A percentile compares a stretch with the other conserved stretches of the same genome.
These are phyloP conservation scores for Amylocarpus encephaloides DNA, from an alignment of 2,329 filamentous ascomycete species.

Conservation along the genomic window DNA sequence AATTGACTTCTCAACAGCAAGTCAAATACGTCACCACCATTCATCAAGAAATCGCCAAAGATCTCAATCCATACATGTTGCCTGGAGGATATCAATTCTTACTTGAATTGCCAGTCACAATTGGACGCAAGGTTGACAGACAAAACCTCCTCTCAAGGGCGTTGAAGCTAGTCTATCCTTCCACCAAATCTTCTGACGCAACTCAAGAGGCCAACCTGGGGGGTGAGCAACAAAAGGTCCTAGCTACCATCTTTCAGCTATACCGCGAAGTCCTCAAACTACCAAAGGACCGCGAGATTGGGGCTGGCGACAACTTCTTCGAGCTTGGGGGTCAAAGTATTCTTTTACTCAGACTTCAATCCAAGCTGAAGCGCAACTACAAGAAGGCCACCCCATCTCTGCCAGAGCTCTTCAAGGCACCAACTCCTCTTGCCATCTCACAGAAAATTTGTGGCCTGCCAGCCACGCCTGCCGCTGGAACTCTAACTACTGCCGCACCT, in stretches of 20 bases:
- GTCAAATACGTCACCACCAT: slow-evolving; percentile 4
- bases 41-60: background rate
- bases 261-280: slow-evolving; percentile 3
- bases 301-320: slow-evolving; percentile 1
- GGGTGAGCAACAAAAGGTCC: slow-evolving; percentile 1
- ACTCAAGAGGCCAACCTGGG: background rate
- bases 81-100: slow-evolving; percentile 3
- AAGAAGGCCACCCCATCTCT: slow-evolving; percentile 1
- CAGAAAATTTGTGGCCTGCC: background rate
- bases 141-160: slow-evolving; percentile 1
- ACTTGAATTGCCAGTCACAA: background rate
- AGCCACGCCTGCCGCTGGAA: background rate
- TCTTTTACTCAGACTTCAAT: slow-evolving; percentile 3
- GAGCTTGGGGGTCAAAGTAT: slow-evolving; percentile 3
- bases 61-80: slow-evolving; percentile 5
- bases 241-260: background rate
- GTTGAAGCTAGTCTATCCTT: slow-evolving; percentile 2
- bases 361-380: slow-evolving; percentile 4
- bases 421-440: slow-evolving; percentile 1
- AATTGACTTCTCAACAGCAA: background rate
- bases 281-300: slow-evolving; percentile 4
- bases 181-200: background rate
- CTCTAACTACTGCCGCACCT: background rate
- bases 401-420: slow-evolving; percentile 2
- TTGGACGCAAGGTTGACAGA: slow-evolving; percentile 2